A percentile compares a stretch with the other conserved stretches of the same genome.
Conservation (phyloP, 352 stramenopile genomes). For the Peronospora destructor region DNA sequence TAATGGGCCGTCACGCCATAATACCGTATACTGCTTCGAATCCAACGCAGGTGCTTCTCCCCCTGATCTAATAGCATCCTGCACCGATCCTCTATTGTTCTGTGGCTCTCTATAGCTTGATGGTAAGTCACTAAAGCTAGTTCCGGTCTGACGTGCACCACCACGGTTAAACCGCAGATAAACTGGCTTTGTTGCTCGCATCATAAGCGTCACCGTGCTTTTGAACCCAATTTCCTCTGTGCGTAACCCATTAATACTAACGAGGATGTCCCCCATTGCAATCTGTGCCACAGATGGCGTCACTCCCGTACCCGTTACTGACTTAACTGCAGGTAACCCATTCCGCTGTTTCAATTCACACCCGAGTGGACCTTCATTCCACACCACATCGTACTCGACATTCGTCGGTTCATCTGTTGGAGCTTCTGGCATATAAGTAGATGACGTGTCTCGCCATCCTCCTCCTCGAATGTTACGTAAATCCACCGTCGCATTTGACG, state of each 20-base stretch:
- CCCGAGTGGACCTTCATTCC: constrained; percentile 59
- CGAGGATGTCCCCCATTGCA: constrained; percentile 51
- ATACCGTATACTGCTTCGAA: constrained; percentile 58
- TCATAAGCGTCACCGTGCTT: constrained; percentile 65
- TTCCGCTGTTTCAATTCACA: constrained; percentile 71
- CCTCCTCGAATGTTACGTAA: constrained; percentile 21
- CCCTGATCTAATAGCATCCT: constrained; percentile 4
- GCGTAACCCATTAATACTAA: constrained; percentile 66
- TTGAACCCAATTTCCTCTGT: constrained; percentile 77
- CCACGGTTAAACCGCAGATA: constrained; percentile 58
- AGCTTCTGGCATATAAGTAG: constrained; percentile 17
- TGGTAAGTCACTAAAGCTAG: constrained; percentile 14
- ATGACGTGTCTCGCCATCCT: constrained; percentile 11
- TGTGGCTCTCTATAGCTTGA: constrained; percentile 13
- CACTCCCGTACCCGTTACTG: constrained; percentile 48
- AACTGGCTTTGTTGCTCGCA: constrained; percentile 67
- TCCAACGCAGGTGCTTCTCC: constrained; percentile 17
- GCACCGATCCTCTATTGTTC: constrained; percentile 5
- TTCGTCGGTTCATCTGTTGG: constrained; percentile 21
- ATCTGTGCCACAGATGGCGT: constrained; percentile 67
- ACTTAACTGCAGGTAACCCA: constrained; percentile 61
- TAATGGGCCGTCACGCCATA: constrained; percentile 69
- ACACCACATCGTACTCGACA: constrained; percentile 73
- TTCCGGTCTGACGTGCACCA: constrained; percentile 24
- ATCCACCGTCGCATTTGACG: constrained; percentile 29